phyloP scores from a whole-genome alignment of 306 rosid genomes.

The Calophaca sinica region DNA sequence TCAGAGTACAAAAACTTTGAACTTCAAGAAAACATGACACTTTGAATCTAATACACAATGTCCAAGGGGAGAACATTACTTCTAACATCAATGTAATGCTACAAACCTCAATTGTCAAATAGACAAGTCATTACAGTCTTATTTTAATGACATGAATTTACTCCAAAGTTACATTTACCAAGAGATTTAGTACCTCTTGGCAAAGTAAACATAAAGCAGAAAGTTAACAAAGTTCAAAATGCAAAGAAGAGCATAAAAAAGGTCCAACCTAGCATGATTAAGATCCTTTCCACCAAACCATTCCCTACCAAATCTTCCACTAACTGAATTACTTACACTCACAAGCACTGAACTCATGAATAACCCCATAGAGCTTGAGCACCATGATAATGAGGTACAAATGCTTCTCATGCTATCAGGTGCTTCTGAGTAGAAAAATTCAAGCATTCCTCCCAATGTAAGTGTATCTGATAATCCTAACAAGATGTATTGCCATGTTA shows the following conservation, averaged over 20 bases:
- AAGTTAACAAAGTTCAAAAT: constrained; percentile 47
- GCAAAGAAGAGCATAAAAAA: constrained; percentile 52
- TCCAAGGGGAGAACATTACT: background rate
- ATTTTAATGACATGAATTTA: background rate
- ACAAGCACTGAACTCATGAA: constrained; percentile 52
- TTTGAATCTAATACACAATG: too few species aligned
- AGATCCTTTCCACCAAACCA: constrained; percentile 54
- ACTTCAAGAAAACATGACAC: too few species aligned
- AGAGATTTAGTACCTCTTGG: constrained; percentile 41
- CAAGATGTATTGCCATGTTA: constrained; percentile 43
- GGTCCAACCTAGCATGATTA: constrained; percentile 53
- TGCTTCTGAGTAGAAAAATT: constrained; percentile 56
- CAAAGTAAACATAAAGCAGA: constrained; percentile 50
- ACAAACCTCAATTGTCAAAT: background rate
- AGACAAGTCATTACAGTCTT: background rate
- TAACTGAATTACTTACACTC: constrained; percentile 39
- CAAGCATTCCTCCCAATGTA: constrained; percentile 56
- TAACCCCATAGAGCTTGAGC: constrained; percentile 53
- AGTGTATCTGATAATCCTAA: constrained; percentile 51
- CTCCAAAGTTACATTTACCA: background rate
- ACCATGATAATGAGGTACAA: constrained; percentile 52
- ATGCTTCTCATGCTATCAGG: constrained; percentile 57
- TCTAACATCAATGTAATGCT: background rate
- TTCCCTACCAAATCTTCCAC: constrained; percentile 43
- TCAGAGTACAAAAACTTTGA: too few species aligned